Evolutionary conservation across 768 basidiomycete species (phyloP).

Genomic region (Chalciporus piperatus): DNA sequence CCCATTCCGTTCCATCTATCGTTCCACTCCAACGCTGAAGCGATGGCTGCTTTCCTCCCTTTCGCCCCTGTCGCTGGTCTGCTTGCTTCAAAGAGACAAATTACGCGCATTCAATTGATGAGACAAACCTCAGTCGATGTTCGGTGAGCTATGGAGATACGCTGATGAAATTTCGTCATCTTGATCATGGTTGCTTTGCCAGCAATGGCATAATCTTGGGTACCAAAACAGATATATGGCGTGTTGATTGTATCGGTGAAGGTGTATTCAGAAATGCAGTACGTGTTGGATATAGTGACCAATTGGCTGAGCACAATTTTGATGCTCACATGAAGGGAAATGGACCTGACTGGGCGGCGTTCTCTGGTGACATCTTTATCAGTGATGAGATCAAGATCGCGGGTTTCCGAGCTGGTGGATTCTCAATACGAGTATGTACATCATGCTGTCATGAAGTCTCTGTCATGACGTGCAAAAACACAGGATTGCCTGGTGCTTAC

Average conservation of each 20-base stretch:
- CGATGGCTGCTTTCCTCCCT: constrained; percentile 61
- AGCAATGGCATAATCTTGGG: constrained; percentile 48
- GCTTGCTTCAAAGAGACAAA: constrained; percentile 28
- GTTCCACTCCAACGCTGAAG: constrained; percentile 52
- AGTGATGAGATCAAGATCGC: constrained; percentile 45
- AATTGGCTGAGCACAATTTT: not conserved
- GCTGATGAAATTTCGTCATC: not conserved
- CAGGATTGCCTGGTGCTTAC: constrained; percentile 69
- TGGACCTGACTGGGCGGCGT: constrained; percentile 60
- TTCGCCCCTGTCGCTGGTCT: constrained; percentile 46
- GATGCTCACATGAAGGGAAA: constrained; percentile 45
- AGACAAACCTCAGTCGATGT: constrained; percentile 70
- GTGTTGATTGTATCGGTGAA: constrained; percentile 60
- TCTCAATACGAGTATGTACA: constrained; percentile 55
- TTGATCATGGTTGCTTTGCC: constrained; percentile 3
- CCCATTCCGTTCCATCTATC: constrained; percentile 68
- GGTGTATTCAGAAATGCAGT: constrained; percentile 59
- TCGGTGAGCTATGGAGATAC: constrained; percentile 29
- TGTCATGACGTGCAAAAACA: not conserved
- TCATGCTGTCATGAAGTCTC: not conserved
- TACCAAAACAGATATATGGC: constrained; percentile 72
- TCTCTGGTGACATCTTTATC: constrained; percentile 60
- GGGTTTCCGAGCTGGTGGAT: constrained; percentile 66
- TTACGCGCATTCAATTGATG: constrained; percentile 58
- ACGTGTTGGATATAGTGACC: constrained; percentile 19